phyloP scores from a whole-genome alignment of 2,329 filamentous ascomycete genomes.

The Alternaria metachromatica region DNA sequence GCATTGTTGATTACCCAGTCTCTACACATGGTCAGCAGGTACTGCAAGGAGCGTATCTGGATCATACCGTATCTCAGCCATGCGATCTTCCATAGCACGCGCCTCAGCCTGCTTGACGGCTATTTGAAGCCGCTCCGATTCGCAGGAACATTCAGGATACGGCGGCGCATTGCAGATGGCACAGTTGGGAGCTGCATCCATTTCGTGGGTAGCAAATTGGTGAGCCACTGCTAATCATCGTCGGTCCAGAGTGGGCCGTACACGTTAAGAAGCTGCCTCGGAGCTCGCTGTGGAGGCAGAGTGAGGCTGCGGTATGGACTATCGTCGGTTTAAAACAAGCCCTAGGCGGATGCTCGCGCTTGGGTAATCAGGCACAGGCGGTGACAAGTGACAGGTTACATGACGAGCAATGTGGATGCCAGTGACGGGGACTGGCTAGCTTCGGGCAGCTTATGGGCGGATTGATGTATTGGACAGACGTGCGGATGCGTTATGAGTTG shows the following conservation, averaged over 20 bases:
- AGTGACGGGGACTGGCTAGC: constrained; percentile 38
- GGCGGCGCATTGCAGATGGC: constrained; percentile 51
- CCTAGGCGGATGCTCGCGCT: constrained; percentile 28
- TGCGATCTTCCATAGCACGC: constrained; percentile 46
- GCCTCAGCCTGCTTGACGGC: constrained; percentile 50
- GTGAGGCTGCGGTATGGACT: constrained; percentile 18
- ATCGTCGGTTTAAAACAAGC: constrained; percentile 27
- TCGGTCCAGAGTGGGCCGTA: constrained; percentile 23
- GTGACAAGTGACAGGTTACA: constrained; percentile 49
- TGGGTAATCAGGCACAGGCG: constrained; percentile 39
- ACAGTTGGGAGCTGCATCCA: constrained; percentile 50
- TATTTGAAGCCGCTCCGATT: constrained; percentile 49
- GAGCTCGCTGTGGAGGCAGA: constrained; percentile 14
- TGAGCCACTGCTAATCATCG: constrained; percentile 36
- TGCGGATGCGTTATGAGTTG: constrained; percentile 47
- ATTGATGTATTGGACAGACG: constrained; percentile 37
- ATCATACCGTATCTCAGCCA: constrained; percentile 45
- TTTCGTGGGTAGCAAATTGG: constrained; percentile 36
- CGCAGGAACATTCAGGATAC: constrained; percentile 49
- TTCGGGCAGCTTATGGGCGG: constrained; percentile 42
- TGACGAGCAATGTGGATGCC: constrained; percentile 40
- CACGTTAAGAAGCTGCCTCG: constrained; percentile 9
- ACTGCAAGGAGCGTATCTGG: not conserved
- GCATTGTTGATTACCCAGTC: constrained; percentile 57
- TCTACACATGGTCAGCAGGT: constrained; percentile 39